phyloP scores from a whole-genome alignment of 2,329 filamentous ascomycete species.

The Magnaporthiopsis incrustans region DNA sequence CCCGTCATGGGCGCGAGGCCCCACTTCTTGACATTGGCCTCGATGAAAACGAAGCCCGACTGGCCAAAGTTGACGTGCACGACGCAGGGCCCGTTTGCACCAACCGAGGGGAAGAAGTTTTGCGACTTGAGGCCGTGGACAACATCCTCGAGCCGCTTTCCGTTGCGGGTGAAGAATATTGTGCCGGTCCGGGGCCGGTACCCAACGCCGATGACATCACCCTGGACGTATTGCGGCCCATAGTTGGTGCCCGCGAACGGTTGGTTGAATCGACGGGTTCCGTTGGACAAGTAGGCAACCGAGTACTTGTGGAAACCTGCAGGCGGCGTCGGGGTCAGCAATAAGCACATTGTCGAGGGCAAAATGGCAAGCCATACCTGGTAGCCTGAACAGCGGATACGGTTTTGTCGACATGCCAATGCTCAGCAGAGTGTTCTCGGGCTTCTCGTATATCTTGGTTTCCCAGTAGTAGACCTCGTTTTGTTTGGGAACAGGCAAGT shows the following conservation, averaged over 20 bases:
- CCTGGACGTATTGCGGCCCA: conserved; percentile 78
- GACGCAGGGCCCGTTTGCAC: conserved; percentile 84
- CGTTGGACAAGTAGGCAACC: conserved; percentile 82
- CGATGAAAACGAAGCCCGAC: conserved; percentile 96
- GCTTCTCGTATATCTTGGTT: conserved; percentile 96
- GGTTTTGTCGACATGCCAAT: conserved; percentile 96
- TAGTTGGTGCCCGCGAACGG: conserved; percentile 76
- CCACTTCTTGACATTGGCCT: conserved; percentile 99
- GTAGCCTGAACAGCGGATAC: conserved; percentile 88
- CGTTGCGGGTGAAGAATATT: conserved; percentile 96
- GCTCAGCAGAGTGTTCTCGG: conserved; percentile 76
- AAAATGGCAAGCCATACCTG: conserved; percentile 52
- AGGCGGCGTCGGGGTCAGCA: conserved; percentile 6
- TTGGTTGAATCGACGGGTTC: conserved; percentile 83
- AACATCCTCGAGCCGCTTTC: conserved; percentile 93
- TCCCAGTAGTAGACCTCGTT: conserved; percentile 99
- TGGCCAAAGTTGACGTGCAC: conserved; percentile 98
- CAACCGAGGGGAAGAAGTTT: conserved; percentile 97
- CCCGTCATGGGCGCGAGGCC: conserved; percentile 93
- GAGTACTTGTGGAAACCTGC: conserved; percentile 87
- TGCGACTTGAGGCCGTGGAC: conserved; percentile 86
- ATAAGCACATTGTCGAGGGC: neutral
- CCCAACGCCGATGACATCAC: conserved; percentile 91
- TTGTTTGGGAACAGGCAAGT: conserved; percentile 93
- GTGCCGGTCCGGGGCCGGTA: conserved; percentile 91